These are phyloP conservation scores for Tolypocladium tropicale DNA, from an alignment of 2,329 filamentous ascomycete species.

Conservation along the genomic window DNA sequence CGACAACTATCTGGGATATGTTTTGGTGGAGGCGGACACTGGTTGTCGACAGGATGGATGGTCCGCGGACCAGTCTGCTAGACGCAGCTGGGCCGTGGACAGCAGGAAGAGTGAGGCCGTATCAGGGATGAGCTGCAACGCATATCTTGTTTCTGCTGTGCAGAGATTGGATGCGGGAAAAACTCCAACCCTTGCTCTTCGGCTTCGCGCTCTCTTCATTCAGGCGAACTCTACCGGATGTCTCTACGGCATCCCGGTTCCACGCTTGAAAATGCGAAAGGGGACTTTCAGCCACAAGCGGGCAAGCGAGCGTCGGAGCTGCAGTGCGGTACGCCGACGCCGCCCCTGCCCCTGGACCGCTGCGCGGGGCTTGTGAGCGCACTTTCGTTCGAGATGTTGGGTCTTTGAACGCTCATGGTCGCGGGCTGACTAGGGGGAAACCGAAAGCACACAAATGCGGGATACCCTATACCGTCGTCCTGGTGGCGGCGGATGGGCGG, in stretches of 20 bases:
- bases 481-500: conserved; percentile 14
- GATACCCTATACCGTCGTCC: conserved; percentile 16
- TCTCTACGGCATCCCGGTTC: not conserved
- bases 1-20: conserved; percentile 27
- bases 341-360: conserved; percentile 9
- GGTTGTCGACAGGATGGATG: conserved; percentile 31
- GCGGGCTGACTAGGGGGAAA: conserved; percentile 2
- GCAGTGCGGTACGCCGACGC: conserved; percentile 12
- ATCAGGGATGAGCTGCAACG: conserved; percentile 17
- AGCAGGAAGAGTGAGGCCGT: conserved; percentile 18
- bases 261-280: not conserved
- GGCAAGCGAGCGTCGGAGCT: conserved; percentile 3
- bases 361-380: conserved; percentile 9
- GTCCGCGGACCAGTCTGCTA: conserved; percentile 1
- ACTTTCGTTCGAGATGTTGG: conserved; percentile 21
- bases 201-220: not conserved
- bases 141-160: conserved; percentile 18
- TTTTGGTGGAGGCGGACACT: conserved; percentile 26
- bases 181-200: not conserved
- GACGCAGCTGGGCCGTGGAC: conserved; percentile 4
- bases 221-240: not conserved
- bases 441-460: conserved; percentile 2
- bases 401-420: conserved; percentile 4
- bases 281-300: conserved; percentile 7
- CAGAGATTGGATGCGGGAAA: conserved; percentile 13